These are phyloP conservation scores for Naganishia randhawae DNA, from an alignment of 768 basidiomycete species.

Conservation along the genomic window DNA sequence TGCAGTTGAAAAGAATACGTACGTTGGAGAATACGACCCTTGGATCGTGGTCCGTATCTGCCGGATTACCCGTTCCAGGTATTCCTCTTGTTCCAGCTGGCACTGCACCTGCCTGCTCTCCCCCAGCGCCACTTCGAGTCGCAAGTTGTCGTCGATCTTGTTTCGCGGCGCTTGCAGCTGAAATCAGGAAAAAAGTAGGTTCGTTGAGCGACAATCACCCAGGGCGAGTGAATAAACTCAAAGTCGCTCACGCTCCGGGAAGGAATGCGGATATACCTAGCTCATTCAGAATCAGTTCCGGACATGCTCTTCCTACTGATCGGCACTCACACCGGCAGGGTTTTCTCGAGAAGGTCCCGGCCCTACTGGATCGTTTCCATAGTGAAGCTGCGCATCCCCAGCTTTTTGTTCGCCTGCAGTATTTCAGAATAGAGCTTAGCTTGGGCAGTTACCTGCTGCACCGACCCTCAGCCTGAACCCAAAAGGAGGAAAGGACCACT, in stretches of 20 bases:
- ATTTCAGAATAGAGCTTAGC: too few relatives aligned
- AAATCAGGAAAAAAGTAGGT: slow-evolving; percentile 1
- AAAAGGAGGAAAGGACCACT: neutral
- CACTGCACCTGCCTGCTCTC: slow-evolving; percentile 18
- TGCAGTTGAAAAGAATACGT: slow-evolving; percentile 24
- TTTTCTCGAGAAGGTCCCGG: slow-evolving; percentile 47
- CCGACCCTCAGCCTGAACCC: neutral
- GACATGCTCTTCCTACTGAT: neutral
- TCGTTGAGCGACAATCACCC: too few relatives aligned
- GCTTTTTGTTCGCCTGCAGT: slow-evolving; percentile 38
- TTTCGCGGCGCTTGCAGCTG: slow-evolving; percentile 28
- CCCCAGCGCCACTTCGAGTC: slow-evolving; percentile 5
- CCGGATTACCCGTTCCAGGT: slow-evolving; percentile 44
- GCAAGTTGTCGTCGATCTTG: slow-evolving; percentile 20
- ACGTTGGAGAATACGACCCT: slow-evolving; percentile 48
- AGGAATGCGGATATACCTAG: slow-evolving; percentile 40
- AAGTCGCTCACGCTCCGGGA: slow-evolving; percentile 7
- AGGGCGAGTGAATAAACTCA: too few relatives aligned
- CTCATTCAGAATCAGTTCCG: neutral
- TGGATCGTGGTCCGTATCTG: slow-evolving; percentile 39
- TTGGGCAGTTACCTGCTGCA: too few relatives aligned
- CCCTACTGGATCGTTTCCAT: slow-evolving; percentile 37
- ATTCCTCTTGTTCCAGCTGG: slow-evolving; percentile 34
- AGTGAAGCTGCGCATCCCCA: slow-evolving; percentile 38
- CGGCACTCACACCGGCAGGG: slow-evolving; percentile 45